phyloP scores from a whole-genome alignment of 1,284 basidiomycete species.

The Athelia psychrophila region DNA sequence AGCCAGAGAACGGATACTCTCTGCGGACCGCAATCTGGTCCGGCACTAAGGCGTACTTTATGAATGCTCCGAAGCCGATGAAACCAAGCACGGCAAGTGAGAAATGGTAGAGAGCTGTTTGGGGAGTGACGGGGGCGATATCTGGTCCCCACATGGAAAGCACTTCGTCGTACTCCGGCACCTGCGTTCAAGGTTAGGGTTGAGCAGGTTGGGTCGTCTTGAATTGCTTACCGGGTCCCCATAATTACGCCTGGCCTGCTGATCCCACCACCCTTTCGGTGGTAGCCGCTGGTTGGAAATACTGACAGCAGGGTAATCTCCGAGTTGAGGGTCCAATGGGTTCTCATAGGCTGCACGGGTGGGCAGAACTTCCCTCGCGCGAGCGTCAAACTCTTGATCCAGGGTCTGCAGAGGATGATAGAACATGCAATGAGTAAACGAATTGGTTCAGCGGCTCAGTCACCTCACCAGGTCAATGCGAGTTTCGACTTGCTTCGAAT shows the following conservation, averaged over 20 bases:
- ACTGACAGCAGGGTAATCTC: constrained; percentile 75
- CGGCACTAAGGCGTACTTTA: constrained; percentile 50
- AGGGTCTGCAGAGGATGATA: neutral
- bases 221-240: constrained; percentile 71
- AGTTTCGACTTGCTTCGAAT: no score
- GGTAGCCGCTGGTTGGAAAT: constrained; percentile 67
- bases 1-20: constrained; percentile 70
- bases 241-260: constrained; percentile 80
- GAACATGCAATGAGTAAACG: neutral
- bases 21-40: constrained; percentile 63
- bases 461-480: no score
- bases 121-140: constrained; percentile 53
- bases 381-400: constrained; percentile 1
- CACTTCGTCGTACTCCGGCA: constrained; percentile 83
- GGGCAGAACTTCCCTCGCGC: neutral
- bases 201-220: neutral
- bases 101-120: constrained; percentile 62
- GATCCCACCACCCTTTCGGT: constrained; percentile 80
- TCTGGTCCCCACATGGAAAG: constrained; percentile 91
- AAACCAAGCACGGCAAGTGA: constrained; percentile 59
- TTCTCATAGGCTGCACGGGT: constrained; percentile 18
- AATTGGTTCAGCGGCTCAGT: neutral
- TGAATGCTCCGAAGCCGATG: constrained; percentile 51
- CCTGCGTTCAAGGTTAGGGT: constrained; percentile 37
- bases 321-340: constrained; percentile 63